phyloP scores from a whole-genome alignment of 352 stramenopile species.

The Globisporangium paddicum region DNA sequence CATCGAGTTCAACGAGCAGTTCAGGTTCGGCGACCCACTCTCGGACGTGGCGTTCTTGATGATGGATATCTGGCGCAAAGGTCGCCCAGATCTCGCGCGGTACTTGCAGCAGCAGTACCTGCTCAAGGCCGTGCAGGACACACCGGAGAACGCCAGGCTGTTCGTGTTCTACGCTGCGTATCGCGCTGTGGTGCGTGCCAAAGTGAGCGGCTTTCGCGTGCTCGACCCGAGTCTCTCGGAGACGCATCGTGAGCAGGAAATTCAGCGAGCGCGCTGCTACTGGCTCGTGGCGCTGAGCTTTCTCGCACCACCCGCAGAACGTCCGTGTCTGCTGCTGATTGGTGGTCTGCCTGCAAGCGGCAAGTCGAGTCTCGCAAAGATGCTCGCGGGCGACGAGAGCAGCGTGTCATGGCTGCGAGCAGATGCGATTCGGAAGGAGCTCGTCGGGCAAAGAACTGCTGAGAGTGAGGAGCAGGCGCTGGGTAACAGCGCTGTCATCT shows the following conservation, averaged over 20 bases:
- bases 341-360: slow-evolving; percentile 53
- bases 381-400: slow-evolving; percentile 40
- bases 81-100: slow-evolving; percentile 44
- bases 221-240: slow-evolving; percentile 41
- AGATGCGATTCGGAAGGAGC: slow-evolving; percentile 61
- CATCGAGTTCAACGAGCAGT: slow-evolving; percentile 82
- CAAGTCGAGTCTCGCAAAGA: slow-evolving; percentile 56
- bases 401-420: slow-evolving; percentile 50
- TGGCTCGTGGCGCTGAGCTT: slow-evolving; percentile 65
- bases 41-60: slow-evolving; percentile 62
- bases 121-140: slow-evolving; percentile 37
- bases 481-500: neutral
- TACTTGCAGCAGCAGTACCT: slow-evolving; percentile 54
- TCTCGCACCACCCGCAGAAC: slow-evolving; percentile 30
- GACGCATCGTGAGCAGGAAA: slow-evolving; percentile 27
- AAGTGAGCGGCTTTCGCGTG: slow-evolving; percentile 63
- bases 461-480: neutral
- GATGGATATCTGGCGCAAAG: slow-evolving; percentile 68
- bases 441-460: slow-evolving; percentile 17
- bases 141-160: slow-evolving; percentile 39
- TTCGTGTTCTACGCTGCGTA: slow-evolving; percentile 65
- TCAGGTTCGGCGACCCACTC: slow-evolving; percentile 61
- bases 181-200: slow-evolving; percentile 61
- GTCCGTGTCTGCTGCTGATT: slow-evolving; percentile 52
- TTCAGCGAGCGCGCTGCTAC: slow-evolving; percentile 44